A percentile compares a stretch with the other conserved stretches of the same genome.
Evolutionary conservation across 129 eudicot species (phyloP).

Genomic region (Arctium lappa): DNA sequence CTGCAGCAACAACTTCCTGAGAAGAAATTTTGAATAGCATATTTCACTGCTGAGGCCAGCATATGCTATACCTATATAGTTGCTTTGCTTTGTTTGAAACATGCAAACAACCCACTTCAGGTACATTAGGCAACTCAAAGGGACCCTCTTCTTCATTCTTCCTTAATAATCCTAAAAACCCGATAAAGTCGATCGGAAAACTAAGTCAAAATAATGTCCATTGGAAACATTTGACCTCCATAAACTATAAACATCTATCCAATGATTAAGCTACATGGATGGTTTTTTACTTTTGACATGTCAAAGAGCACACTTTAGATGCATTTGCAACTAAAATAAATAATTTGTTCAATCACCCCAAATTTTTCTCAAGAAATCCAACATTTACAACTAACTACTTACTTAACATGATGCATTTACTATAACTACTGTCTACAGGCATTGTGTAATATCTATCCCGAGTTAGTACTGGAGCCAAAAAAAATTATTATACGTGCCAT

Average conservation of each 20-base stretch:
- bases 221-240: not conserved
- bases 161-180: not conserved
- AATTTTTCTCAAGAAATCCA: not conserved
- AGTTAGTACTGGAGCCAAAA: slow-evolving; percentile 6
- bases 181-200: not conserved
- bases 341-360: not conserved
- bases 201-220: not conserved
- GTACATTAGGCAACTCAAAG: not conserved
- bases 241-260: not conserved
- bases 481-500: not conserved
- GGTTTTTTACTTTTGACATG: not conserved
- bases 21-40: not conserved
- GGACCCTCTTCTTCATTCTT: not conserved
- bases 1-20: not conserved
- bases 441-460: not conserved
- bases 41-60: not conserved
- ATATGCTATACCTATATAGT: not conserved
- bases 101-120: slow-evolving; percentile 1
- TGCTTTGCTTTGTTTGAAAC: not conserved
- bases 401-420: not conserved
- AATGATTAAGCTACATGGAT: not conserved
- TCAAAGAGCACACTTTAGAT: not conserved
- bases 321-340: not conserved
- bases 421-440: not conserved
- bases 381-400: not conserved